Conservation (phyloP, 768 basidiomycete genomes). For the Mycena maculata region DNA sequence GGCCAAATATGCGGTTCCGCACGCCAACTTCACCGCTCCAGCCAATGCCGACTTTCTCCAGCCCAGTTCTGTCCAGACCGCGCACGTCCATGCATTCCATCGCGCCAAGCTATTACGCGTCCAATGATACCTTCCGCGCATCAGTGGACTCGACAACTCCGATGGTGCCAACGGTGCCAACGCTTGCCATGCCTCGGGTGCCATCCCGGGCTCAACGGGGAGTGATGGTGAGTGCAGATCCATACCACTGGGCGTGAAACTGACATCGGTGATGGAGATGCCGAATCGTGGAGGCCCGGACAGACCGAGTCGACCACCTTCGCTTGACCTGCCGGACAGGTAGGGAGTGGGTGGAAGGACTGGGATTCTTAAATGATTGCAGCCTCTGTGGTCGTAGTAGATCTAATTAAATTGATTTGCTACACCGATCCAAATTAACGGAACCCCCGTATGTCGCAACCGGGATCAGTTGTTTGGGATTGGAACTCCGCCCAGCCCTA, state of each 20-base stretch:
- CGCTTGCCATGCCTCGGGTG: slow-evolving; percentile 24
- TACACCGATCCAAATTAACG: neutral
- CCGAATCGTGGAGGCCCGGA: slow-evolving; percentile 15
- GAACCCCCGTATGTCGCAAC: slow-evolving; percentile 9
- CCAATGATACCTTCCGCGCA: slow-evolving; percentile 15
- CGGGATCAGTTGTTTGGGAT: slow-evolving; percentile 28
- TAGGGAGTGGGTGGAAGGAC: slow-evolving; percentile 4
- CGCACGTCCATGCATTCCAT: slow-evolving; percentile 45
- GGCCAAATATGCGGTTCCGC: slow-evolving; percentile 30
- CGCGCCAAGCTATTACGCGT: slow-evolving; percentile 53
- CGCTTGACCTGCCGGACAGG: slow-evolving; percentile 15
- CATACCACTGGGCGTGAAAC: slow-evolving; percentile 22
- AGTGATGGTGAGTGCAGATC: slow-evolving; percentile 28
- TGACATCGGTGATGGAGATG: slow-evolving; percentile 25
- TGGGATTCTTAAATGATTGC: neutral
- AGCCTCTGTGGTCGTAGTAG: neutral
- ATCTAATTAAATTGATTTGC: too few species aligned
- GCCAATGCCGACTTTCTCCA: slow-evolving; percentile 30
- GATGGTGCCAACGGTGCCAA: slow-evolving; percentile 41
- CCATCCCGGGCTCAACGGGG: slow-evolving; percentile 29
- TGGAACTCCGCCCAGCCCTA: slow-evolving; percentile 4
- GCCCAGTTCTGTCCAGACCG: slow-evolving; percentile 13
- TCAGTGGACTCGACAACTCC: slow-evolving; percentile 42
- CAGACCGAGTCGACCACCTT: slow-evolving; percentile 28
- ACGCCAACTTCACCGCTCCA: slow-evolving; percentile 32